Percentiles rank a stretch among this genome's conserved stretches.
Conservation (phyloP, 805 yeast genomes). For the Spathaspora boniae region DNA sequence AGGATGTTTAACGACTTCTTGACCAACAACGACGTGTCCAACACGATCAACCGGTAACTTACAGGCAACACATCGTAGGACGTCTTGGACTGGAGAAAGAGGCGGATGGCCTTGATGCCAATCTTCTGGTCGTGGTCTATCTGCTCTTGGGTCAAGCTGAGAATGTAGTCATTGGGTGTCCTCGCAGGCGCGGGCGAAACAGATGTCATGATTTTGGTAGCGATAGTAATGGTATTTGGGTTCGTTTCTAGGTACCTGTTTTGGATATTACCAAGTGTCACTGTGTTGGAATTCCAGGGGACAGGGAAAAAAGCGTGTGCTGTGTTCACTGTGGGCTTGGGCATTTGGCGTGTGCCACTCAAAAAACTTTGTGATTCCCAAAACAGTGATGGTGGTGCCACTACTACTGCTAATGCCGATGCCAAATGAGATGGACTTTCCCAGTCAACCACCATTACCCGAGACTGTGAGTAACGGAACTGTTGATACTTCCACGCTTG, state of each 20-base stretch:
- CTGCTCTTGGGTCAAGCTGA: slow-evolving; percentile 38
- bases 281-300: too few species aligned
- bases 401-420: too few species aligned
- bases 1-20: slow-evolving; percentile 87
- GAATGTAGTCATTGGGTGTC: slow-evolving; percentile 42
- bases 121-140: slow-evolving; percentile 59
- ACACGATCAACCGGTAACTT: slow-evolving; percentile 84
- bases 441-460: slow-evolving; percentile 15
- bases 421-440: slow-evolving; percentile 10
- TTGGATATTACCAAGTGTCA: too few species aligned
- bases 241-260: too few species aligned
- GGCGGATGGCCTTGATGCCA: slow-evolving; percentile 80
- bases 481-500: slow-evolving; percentile 1
- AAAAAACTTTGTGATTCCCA: too few species aligned
- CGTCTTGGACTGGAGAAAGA: slow-evolving; percentile 82
- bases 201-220: slow-evolving; percentile 8
- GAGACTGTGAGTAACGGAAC: slow-evolving; percentile 4
- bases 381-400: too few species aligned
- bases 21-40: slow-evolving; percentile 86
- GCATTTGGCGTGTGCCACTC: too few species aligned
- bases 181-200: slow-evolving; percentile 19
- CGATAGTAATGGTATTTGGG: too few species aligned
- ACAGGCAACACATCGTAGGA: slow-evolving; percentile 97
- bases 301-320: too few species aligned
- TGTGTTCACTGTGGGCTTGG: too few species aligned